Evolutionary conservation across 2,329 filamentous ascomycete species (phyloP), one percentile per base, ranked within the genome.

Genomic region (Pseudogymnoascus sp.): DNA sequence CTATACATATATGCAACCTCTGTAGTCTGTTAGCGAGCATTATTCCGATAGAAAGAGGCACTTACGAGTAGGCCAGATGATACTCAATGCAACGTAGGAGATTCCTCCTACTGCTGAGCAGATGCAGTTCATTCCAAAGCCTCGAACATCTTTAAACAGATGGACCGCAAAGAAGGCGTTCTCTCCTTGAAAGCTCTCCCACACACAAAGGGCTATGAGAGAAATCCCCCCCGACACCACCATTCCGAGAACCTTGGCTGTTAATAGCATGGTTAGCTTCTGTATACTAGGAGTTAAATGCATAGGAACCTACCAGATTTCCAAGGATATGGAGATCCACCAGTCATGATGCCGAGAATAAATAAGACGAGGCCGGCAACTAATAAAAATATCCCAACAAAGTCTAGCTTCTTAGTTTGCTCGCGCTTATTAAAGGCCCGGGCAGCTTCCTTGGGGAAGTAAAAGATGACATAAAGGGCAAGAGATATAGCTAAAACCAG

Each of bases 401-500:
- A 72, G 62, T 72, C 70, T 17, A 70, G 62, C 37, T 64, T 57
- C 24, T 63, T 72, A 1, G 76, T 62, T 6, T 75, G 67, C 73
- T 74, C 36, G 68, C 36, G 36, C 36, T 39, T 15, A 39, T 39
- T 39, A 3, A 39, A 39, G 8, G 36, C 36, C 15, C 15, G 36
- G 36, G 36, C 36, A 39, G 36, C 36, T 39, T 39, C 66, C 35
- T 74, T 74, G 62, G 76, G 74, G 1, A 76, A 71, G 64, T 78
- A 78, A 64, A 75, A 77, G 63, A 75, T 50, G 63, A 72, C 71
- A 15, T 74, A 66, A 2, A 74, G 65, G 29, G 72, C 66, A 54
- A 74, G 70, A n/a, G 74, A 69, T 4, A 74, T 67, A 4, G 68
- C 70, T 47, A 71, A 69, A 21, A 71, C 67, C 29, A 74, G n/a